Base-by-base conservation (phyloP, 345 rosid genomes). In the Ceriops decandra region DNA sequence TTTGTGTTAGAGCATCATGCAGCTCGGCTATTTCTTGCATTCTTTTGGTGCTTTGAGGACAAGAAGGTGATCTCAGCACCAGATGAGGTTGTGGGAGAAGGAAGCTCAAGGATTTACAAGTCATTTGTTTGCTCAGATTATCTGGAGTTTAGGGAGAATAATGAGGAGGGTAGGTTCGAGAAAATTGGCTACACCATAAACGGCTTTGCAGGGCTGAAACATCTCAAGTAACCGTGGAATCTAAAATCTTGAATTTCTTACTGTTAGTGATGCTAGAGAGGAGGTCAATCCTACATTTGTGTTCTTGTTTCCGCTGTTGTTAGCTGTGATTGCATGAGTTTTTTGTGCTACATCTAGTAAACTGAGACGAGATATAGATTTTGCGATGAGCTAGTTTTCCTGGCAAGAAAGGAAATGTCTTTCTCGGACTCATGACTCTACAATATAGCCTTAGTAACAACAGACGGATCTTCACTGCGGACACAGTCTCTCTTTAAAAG, bases 11-110 rank as follows among this genome's bases (percentile, higher is more conserved):
- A 68, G 60, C 77, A 69, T 49, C 53, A 49, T 0, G 79, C 65
- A 53, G 84, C 83, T 72, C 83, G 91, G 57, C 78, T 74, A 24
- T 88, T 91, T 8, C 76, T 88, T n/a, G 88, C 91, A 28, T 87
- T 87, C 81, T 87, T 88, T 56, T 85, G 85, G 81, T 78, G 90
- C 67, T 91, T 87, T 65, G 89, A 87, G 67, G 89, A 85, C 64
- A 88, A 88, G 27, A 88, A 85, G 81, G 76, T 73, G 73, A 70
- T 88, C 42, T 61, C 72, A 60, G 91, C 95, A 6, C 88, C 89
- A 0, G 74, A 80, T 63, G 95, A 85, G 52, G 67, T 90, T 26
- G 85, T 85, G 2, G 87, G 84, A 27, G 74, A 70, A 52, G 90
- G 82, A 46, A 76, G 72, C 22, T 42, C 47, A 10, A 80, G 92